Evolutionary conservation across 148 eudicot species (phyloP).

Genomic region (Silene latifolia): DNA sequence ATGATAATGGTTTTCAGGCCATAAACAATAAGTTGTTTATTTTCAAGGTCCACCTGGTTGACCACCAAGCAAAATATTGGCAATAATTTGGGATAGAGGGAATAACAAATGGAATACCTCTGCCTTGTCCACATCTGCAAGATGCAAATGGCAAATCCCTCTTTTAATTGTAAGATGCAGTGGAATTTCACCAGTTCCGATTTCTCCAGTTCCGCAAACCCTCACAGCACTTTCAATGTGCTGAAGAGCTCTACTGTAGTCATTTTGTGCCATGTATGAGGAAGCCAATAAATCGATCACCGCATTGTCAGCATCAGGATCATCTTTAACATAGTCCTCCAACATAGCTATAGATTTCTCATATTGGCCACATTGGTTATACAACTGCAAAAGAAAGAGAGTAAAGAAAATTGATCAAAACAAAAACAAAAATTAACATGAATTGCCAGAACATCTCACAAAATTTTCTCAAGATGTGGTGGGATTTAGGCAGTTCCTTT

Average conservation of each 20-base stretch:
- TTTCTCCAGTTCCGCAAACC: constrained; percentile 26
- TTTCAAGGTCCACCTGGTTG: too few relatives aligned
- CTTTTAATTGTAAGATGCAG: constrained; percentile 49
- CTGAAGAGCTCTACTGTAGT: constrained; percentile 57
- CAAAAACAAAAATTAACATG: neutral
- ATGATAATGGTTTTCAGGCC: too few relatives aligned
- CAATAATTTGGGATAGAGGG: too few relatives aligned
- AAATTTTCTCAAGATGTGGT: neutral
- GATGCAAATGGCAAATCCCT: constrained; percentile 74
- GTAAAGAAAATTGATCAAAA: constrained; percentile 1
- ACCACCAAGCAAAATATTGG: too few relatives aligned
- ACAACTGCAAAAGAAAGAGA: constrained; percentile 44
- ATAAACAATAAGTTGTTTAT: too few relatives aligned
- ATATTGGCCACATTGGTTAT: constrained; percentile 48
- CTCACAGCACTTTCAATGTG: constrained; percentile 56
- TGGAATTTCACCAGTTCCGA: constrained; percentile 49
- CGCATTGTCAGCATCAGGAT: constrained; percentile 50
- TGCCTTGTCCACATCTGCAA: constrained; percentile 67
- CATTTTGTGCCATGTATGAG: constrained; percentile 46
- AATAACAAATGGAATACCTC: constrained; percentile 46
- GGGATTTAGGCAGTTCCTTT: neutral
- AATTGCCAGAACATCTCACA: neutral
- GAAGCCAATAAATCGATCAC: constrained; percentile 58
- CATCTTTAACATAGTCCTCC: constrained; percentile 53
- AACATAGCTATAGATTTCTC: constrained; percentile 54